Evolutionary conservation across 2,329 filamentous ascomycete species (phyloP), one percentile per base, ranked within the genome.

Genomic region (Aspergillus ruber): DNA sequence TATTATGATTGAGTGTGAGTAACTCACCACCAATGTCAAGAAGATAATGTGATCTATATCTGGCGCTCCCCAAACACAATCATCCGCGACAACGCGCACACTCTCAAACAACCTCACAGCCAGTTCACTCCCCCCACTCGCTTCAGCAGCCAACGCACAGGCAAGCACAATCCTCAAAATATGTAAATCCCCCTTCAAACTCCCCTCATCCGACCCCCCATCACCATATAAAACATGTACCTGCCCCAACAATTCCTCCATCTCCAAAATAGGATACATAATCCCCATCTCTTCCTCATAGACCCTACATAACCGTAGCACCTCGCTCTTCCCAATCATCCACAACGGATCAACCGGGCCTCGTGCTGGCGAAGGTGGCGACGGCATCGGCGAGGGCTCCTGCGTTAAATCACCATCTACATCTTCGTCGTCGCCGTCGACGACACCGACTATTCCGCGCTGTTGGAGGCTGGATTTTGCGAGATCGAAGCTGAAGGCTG

Each of bases 251-350:
- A 93, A 73, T 47, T 77, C 53, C 50, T 85, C 78, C 23, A 93
- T 82, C 52, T 87, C 80, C 42, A 94, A 63, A 3, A 95, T 81
- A 0, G 90, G 90, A 62, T 94, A 95, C 88, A 95, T 93, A 57
- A 90, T 80, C 27, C 88, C 88, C 66, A 93, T 84, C 63, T 95
- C 90, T 57, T 95, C 89, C 54, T 94, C 86, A 61, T 91, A 90
- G 0, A 94, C 74, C 7, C 79, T 75, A 54, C 87, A 88, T 6
- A 95, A 70, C 1, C 88, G 80, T n/a, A 90, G 65, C 56, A 91
- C 88, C 62, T 96, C 89, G 17, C 85, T 79, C 61, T 84, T 83
- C 42, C 79, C 77, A 36, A 93, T 78, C 12, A 82, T 78, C 81
- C 88, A 89, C 8, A 96, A 76, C 0, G 88, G 88, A 60, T 95